Evolutionary conservation across 1,139 yeast genomes (phyloP).

Genomic region (Ogataea hybrid): DNA sequence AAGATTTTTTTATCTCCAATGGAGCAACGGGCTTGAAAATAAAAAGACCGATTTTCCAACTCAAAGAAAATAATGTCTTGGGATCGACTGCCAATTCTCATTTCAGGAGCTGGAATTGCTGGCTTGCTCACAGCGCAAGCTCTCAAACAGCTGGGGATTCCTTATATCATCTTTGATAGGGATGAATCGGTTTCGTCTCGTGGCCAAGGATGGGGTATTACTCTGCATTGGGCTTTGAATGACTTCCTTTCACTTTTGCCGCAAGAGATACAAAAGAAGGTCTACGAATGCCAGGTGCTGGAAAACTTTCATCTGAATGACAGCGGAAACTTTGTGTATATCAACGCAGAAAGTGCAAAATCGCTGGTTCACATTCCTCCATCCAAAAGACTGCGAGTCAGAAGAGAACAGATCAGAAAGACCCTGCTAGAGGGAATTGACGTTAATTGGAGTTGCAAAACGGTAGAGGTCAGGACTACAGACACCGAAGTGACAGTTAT

Average conservation of each 20-base stretch:
- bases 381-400: conserved; percentile 30
- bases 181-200: conserved; percentile 24
- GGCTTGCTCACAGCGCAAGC: too few species aligned
- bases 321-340: conserved; percentile 32
- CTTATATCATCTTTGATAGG: too few species aligned
- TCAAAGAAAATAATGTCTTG: too few species aligned
- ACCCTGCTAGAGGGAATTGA: conserved; percentile 28
- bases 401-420: conserved; percentile 32
- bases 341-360: conserved; percentile 32
- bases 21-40: too few species aligned
- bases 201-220: conserved; percentile 36
- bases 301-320: conserved; percentile 30
- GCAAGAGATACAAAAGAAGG: conserved; percentile 19
- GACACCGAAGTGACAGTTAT: conserved; percentile 22
- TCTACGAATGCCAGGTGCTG: conserved; percentile 31
- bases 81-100: too few species aligned
- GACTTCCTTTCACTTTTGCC: conserved; percentile 30
- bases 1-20: too few species aligned
- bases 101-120: too few species aligned
- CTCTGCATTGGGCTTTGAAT: conserved; percentile 33
- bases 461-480: conserved; percentile 12
- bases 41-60: too few species aligned
- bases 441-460: conserved; percentile 32
- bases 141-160: too few species aligned
- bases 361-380: conserved; percentile 33